Evolutionary conservation across 2,329 filamentous ascomycete genomes (phyloP).

Genomic region (Microcera coccophila): DNA sequence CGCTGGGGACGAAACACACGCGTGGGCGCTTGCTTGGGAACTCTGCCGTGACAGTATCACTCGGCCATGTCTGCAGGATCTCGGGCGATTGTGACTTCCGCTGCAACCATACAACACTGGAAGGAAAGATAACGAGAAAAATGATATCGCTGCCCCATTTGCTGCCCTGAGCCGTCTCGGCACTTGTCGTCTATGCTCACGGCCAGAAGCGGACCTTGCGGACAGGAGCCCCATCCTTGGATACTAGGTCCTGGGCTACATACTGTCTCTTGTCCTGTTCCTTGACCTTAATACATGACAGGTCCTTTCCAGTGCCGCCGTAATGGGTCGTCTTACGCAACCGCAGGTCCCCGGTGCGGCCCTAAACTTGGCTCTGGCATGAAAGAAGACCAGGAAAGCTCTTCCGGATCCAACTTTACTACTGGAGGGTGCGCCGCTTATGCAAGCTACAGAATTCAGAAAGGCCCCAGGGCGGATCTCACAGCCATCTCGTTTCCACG

Average conservation of each 20-base stretch:
- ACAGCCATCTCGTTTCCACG: constrained; percentile 19
- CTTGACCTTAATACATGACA: neutral
- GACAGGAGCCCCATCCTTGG: neutral
- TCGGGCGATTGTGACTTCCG: neutral
- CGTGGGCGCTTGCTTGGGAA: neutral
- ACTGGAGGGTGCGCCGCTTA: constrained; percentile 26
- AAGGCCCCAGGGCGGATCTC: constrained; percentile 18
- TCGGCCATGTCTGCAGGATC: neutral
- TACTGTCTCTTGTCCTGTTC: neutral
- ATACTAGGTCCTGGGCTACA: neutral
- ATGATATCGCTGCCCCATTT: neutral
- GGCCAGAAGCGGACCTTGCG: neutral
- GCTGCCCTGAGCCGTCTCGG: neutral
- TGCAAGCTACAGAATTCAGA: constrained; percentile 27
- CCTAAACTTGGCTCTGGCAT: neutral
- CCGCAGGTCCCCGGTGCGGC: neutral
- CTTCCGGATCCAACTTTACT: constrained; percentile 10
- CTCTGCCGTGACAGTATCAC: neutral
- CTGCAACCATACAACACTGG: neutral
- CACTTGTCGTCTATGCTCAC: too few relatives aligned
- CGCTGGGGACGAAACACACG: constrained; percentile 1
- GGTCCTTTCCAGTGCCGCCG: neutral
- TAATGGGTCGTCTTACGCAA: neutral
- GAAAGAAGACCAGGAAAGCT: constrained; percentile 10
- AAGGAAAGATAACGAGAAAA: neutral